Evolutionary conservation across 179 eudicot species (phyloP), one percentile per base, ranked within the genome.

Genomic region (Silene coronaria): DNA sequence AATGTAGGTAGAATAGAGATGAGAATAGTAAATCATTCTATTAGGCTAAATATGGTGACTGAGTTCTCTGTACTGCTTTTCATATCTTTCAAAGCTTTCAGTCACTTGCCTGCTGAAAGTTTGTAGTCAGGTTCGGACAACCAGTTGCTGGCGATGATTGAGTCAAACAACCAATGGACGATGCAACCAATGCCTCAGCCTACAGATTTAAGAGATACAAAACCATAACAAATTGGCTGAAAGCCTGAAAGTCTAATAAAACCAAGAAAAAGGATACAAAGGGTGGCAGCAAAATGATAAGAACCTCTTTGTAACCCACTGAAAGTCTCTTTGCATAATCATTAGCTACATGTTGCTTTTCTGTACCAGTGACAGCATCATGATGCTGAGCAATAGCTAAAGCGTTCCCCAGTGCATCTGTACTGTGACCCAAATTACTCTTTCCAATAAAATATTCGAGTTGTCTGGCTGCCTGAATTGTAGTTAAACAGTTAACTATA

Each of bases 351-450:
- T 96, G 99, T 79, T 96, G 99, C 86, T 87, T 83, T 74, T 78
- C 81, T 17, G 99, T 96, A 72, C 99, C 99, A 83, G 85, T 89
- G 69, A 93, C 92, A 62, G 89, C 99, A 83, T 96, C 98, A 83
- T 96, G 99, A 85, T 96, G 99, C 80, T 96, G 97, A 76, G 90
- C 97, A 80, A 93, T 80, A 55, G 93, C 99, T 78, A 96, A 84
- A 75, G 99, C 99, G 85, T 96, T 90, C 61, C 83, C 97, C 59
- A 96, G 81, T 73, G 79, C 76, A 74, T 91, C 94, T 17, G 90
- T 86, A 32, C 84, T 89, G 38, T 92, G 87, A 12, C 95, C 92
- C 46, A 81, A 72, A 68, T 75, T 80, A 81, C 82, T 89, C 84
- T 88, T 93, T 72, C 99, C 99, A 66, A 71, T 75, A 28, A 93